Evolutionary conservation across 495 filamentous ascomycete species (phyloP).

Genomic region (Oleoguttula mirabilis): DNA sequence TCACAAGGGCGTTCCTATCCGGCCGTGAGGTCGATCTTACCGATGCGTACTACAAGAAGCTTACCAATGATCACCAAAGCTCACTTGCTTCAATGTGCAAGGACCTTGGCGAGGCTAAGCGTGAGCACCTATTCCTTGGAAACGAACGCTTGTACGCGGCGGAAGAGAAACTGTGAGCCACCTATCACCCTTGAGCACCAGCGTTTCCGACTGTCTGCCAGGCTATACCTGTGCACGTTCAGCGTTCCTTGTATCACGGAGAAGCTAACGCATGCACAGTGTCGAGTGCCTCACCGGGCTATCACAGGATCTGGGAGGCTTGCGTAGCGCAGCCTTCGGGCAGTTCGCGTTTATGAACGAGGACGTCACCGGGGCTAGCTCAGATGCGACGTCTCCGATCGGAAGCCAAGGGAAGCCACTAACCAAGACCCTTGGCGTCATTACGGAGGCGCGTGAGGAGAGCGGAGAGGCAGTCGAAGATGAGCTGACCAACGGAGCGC

Average conservation of each 20-base stretch:
- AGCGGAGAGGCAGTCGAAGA: conserved; percentile 36
- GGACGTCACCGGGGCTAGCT: neutral
- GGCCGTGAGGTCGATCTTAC: conserved; percentile 70
- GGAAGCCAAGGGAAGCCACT: neutral
- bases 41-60: conserved; percentile 50
- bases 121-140: conserved; percentile 76
- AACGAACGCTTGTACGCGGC: conserved; percentile 71
- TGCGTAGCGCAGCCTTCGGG: conserved; percentile 77
- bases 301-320: conserved; percentile 78
- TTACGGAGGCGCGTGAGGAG: conserved; percentile 56
- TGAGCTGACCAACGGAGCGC: neutral
- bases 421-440: conserved; percentile 41
- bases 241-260: too few species aligned
- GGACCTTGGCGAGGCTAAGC: conserved; percentile 75
- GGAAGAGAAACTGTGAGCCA: conserved; percentile 63
- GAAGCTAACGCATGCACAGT: too few species aligned
- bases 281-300: conserved; percentile 78
- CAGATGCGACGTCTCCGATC: neutral
- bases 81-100: conserved; percentile 58
- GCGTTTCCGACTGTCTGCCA: too few species aligned
- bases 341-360: conserved; percentile 60
- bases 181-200: too few species aligned
- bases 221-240: too few species aligned
- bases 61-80: conserved; percentile 46
- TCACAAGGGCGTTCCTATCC: conserved; percentile 73